A percentile compares a stretch with the other conserved stretches of the same genome.
Conservation (phyloP, 768 basidiomycete species). For the Mrakia frigida region DNA sequence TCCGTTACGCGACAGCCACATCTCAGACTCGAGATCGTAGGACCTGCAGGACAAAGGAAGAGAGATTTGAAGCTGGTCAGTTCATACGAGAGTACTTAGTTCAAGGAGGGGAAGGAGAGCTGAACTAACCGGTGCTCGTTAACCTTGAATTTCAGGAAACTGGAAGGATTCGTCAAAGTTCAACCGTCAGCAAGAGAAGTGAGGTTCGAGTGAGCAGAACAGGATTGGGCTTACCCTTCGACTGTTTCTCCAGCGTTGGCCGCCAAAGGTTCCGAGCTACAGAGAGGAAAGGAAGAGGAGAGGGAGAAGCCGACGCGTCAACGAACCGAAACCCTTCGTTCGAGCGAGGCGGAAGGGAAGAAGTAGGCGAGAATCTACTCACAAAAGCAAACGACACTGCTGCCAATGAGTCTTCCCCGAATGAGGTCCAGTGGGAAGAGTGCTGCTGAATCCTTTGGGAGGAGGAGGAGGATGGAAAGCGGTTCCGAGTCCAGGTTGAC, state of each 20-base stretch:
- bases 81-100: background rate
- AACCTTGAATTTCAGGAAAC: constrained; percentile 29
- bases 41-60: constrained; percentile 1
- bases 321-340: no score
- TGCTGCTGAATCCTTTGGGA: constrained; percentile 13
- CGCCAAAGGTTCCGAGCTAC: constrained; percentile 28
- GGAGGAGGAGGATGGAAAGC: constrained; percentile 23
- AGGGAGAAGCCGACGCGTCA: background rate
- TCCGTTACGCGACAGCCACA: constrained; percentile 18
- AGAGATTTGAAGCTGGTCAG: background rate
- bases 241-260: constrained; percentile 23
- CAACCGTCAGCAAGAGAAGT: background rate
- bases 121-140: constrained; percentile 24
- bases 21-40: constrained; percentile 28
- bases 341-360: background rate
- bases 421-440: constrained; percentile 25
- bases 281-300: background rate
- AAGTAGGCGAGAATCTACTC: background rate
- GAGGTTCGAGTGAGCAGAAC: background rate
- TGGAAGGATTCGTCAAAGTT: background rate
- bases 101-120: background rate
- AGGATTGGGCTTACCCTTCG: background rate
- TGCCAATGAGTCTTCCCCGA: constrained; percentile 29
- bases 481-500: background rate
- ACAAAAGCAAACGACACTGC: constrained; percentile 29